These are phyloP conservation scores for Myriangium duriaei DNA, from an alignment of 2,329 filamentous ascomycete genomes.

Conservation along the genomic window DNA sequence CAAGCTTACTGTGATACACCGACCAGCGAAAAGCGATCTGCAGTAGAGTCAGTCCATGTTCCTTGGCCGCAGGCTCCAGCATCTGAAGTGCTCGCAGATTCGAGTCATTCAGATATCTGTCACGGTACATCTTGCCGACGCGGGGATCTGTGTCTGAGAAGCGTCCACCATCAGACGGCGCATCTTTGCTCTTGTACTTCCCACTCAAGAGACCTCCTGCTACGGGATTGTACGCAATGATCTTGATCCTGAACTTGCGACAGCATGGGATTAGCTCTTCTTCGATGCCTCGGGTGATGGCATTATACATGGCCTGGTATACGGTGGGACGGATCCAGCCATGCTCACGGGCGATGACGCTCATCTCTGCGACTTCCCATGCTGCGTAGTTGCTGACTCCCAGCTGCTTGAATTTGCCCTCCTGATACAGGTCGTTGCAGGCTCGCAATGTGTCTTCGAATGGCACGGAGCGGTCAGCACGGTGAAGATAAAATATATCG, in stretches of 20 bases:
- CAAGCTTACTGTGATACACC: constrained; percentile 27
- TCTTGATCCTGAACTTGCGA: constrained; percentile 27
- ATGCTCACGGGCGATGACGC: constrained; percentile 29
- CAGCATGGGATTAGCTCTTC: constrained; percentile 28
- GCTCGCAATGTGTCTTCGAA: constrained; percentile 28
- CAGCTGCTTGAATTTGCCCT: constrained; percentile 32
- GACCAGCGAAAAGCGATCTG: constrained; percentile 33
- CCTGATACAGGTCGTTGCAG: constrained; percentile 26
- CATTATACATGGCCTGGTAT: constrained; percentile 36
- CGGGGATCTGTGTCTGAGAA: constrained; percentile 25
- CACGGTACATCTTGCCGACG: constrained; percentile 23
- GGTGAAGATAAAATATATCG: constrained; percentile 26
- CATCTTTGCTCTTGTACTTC: constrained; percentile 21
- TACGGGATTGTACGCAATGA: constrained; percentile 25
- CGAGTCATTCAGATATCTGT: constrained; percentile 26
- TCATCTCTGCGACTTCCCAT: constrained; percentile 30
- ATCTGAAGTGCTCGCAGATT: constrained; percentile 30
- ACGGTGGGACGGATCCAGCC: constrained; percentile 30
- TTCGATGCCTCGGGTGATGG: constrained; percentile 29
- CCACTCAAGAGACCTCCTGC: constrained; percentile 24
- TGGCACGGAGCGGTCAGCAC: constrained; percentile 28
- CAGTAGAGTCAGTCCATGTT: constrained; percentile 25
- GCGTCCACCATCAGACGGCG: constrained; percentile 21
- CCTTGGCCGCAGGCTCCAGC: constrained; percentile 20
- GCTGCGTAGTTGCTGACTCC: constrained; percentile 34